A percentile compares a stretch with the other conserved stretches of the same genome.
Conservation (phyloP, 257 asterid genomes). For the Forsythia suspensa region DNA sequence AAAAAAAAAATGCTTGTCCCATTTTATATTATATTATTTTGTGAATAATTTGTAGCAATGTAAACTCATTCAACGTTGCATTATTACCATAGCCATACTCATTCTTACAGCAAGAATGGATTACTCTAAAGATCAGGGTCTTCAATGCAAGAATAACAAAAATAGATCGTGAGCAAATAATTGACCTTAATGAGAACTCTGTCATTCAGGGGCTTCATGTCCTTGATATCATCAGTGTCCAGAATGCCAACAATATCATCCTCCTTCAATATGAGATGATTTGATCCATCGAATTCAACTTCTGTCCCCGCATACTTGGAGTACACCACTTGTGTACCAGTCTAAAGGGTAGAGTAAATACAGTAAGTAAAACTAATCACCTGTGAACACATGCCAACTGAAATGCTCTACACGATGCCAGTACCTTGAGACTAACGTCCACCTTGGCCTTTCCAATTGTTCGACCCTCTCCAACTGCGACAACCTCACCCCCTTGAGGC, state of each 20-base stretch:
- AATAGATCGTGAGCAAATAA: neutral
- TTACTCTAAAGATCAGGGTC: neutral
- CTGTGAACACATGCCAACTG: neutral
- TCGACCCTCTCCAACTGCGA: conserved; percentile 96
- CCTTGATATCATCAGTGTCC: conserved; percentile 85
- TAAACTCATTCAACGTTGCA: too few species aligned
- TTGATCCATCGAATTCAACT: conserved; percentile 79
- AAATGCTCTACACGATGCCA: conserved; percentile 5
- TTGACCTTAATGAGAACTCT: conserved; percentile 84
- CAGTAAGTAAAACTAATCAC: conserved; percentile 2
- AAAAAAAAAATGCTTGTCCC: too few species aligned
- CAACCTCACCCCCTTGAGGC: conserved; percentile 88
- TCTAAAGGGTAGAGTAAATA: conserved; percentile 35
- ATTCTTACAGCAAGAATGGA: too few species aligned
- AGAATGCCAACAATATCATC: conserved; percentile 91
- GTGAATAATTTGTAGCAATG: too few species aligned
- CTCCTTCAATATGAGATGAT: conserved; percentile 86
- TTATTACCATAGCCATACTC: too few species aligned
- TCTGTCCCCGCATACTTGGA: conserved; percentile 97
- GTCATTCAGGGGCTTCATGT: conserved; percentile 85
- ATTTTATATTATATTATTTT: too few species aligned
- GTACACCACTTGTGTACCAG: conserved; percentile 79
- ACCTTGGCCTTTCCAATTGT: conserved; percentile 72
- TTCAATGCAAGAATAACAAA: neutral
- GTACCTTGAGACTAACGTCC: conserved; percentile 76